These are phyloP conservation scores for Fusarium mangiferae DNA, from an alignment of 2,329 filamentous ascomycete genomes.

Conservation along the genomic window DNA sequence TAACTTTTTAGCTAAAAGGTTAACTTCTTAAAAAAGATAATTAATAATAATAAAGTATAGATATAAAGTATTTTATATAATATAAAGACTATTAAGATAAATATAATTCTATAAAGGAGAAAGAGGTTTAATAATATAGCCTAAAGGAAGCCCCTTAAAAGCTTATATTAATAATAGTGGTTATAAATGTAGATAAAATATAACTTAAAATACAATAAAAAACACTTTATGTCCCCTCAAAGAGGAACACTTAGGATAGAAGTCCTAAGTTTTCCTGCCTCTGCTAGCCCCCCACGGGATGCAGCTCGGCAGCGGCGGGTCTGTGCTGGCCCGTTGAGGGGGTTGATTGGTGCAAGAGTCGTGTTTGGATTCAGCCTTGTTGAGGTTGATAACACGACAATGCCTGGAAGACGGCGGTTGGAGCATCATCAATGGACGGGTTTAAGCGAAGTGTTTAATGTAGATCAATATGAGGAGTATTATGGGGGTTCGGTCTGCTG, in stretches of 20 bases:
- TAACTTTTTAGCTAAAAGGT: too few relatives aligned
- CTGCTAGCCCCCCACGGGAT: slow-evolving; percentile 13
- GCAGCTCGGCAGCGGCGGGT: slow-evolving; percentile 29
- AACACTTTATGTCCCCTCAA: too few relatives aligned
- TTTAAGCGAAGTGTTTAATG: slow-evolving; percentile 1
- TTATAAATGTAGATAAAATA: too few relatives aligned
- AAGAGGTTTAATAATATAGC: too few relatives aligned
- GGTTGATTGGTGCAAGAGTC: slow-evolving; percentile 32
- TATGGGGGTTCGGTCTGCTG: neutral
- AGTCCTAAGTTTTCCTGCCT: neutral
- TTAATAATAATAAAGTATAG: too few relatives aligned
- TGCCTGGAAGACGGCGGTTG: neutral
- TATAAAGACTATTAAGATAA: too few relatives aligned
- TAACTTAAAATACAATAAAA: too few relatives aligned
- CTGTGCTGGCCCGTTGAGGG: slow-evolving; percentile 13
- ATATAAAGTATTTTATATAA: too few relatives aligned
- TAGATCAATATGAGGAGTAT: neutral
- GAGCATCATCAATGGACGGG: neutral
- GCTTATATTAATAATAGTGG: too few relatives aligned
- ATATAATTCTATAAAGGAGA: too few relatives aligned
- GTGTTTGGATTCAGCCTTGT: slow-evolving; percentile 40
- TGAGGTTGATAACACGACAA: slow-evolving; percentile 19
- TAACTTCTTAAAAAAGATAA: too few relatives aligned
- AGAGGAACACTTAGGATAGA: neutral
- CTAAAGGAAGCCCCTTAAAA: too few relatives aligned